Evolutionary conservation across 768 basidiomycete genomes (phyloP).

Genomic region (Pisolithus sp.): DNA sequence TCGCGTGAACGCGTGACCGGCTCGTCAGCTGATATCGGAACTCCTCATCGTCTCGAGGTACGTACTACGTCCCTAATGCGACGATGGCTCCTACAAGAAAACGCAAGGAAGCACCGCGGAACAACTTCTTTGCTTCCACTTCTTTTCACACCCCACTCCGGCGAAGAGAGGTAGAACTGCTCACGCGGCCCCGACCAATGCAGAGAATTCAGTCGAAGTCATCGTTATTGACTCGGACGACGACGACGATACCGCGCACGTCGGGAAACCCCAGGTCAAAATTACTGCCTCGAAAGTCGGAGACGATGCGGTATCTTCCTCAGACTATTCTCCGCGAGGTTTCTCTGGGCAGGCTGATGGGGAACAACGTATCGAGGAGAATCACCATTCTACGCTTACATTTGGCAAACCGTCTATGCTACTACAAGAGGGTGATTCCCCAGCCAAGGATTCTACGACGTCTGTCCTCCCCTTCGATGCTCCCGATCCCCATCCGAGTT

Average conservation of each 20-base stretch:
- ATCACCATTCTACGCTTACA: neutral
- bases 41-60: neutral
- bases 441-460: neutral
- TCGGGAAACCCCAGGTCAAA: neutral
- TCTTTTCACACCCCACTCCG: slow-evolving; percentile 31
- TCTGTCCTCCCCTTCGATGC: neutral
- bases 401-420: slow-evolving; percentile 25
- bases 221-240: slow-evolving; percentile 63
- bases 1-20: too few species aligned
- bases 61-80: too few species aligned
- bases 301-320: neutral
- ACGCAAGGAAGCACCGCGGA: slow-evolving; percentile 24
- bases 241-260: slow-evolving; percentile 26
- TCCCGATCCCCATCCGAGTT: neutral
- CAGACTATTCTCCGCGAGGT: too few species aligned
- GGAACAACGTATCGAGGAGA: neutral
- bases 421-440: slow-evolving; percentile 5
- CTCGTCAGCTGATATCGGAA: too few species aligned
- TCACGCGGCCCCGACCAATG: slow-evolving; percentile 1
- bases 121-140: slow-evolving; percentile 41
- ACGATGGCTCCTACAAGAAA: slow-evolving; percentile 33
- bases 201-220: slow-evolving; percentile 29
- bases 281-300: neutral
- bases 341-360: too few species aligned
- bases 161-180: slow-evolving; percentile 14